A percentile compares a stretch with the other conserved stretches of the same genome.
phyloP scores from a whole-genome alignment of 805 yeast species.

The Candida hispaniensis region DNA sequence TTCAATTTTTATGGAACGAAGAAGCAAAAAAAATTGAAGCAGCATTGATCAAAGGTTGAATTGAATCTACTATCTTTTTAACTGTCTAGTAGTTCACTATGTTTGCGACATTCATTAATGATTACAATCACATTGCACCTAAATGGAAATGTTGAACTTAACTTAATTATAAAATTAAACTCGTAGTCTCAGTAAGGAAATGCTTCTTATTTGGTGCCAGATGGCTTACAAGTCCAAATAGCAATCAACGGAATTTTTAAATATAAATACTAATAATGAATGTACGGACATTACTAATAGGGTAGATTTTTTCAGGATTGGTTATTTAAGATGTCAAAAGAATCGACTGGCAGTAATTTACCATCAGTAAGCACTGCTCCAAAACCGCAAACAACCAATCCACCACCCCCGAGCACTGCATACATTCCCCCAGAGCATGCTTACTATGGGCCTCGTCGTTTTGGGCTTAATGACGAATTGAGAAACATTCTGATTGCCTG shows the following conservation, averaged over 20 bases:
- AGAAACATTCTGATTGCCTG: slow-evolving; percentile 60
- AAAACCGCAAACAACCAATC: slow-evolving; percentile 8
- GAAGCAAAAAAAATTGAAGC: too few species aligned
- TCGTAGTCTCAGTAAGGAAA: background rate
- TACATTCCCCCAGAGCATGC: slow-evolving; percentile 15
- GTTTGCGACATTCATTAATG: too few species aligned
- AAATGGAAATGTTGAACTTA: background rate
- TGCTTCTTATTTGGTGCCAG: background rate
- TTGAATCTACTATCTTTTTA: too few species aligned
- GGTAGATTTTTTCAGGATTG: background rate
- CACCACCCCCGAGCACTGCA: slow-evolving; percentile 14
- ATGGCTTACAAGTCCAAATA: background rate
- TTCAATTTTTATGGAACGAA: too few species aligned
- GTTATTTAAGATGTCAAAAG: slow-evolving; percentile 5
- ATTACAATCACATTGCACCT: too few species aligned
- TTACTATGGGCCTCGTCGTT: slow-evolving; percentile 15
- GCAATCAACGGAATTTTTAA: background rate
- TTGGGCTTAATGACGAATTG: slow-evolving; percentile 34
- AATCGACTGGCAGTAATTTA: slow-evolving; percentile 7
- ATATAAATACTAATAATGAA: background rate
- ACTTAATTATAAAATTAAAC: background rate
- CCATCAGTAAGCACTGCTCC: slow-evolving; percentile 10
- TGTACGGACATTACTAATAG: background rate
- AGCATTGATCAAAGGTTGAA: too few species aligned
- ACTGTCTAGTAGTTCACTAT: too few species aligned